phyloP scores from a whole-genome alignment of 148 eudicot species.

The Silene latifolia region DNA sequence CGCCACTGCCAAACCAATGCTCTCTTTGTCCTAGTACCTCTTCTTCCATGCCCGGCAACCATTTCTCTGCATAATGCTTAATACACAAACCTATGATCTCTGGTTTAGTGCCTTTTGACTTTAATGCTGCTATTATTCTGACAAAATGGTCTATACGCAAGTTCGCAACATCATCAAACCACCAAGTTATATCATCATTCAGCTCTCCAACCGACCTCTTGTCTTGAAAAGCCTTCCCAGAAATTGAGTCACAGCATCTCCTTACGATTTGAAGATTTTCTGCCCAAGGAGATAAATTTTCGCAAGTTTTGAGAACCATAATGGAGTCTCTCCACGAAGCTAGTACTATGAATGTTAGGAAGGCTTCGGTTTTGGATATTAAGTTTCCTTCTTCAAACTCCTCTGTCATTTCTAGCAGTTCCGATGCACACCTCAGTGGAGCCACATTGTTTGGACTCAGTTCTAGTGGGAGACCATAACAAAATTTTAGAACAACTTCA shows the following conservation, averaged over 20 bases:
- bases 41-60: constrained; percentile 47
- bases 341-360: constrained; percentile 57
- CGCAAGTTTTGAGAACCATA: constrained; percentile 57
- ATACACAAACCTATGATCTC: constrained; percentile 51
- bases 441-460: constrained; percentile 52
- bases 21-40: constrained; percentile 29
- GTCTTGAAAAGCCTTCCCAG: constrained; percentile 50
- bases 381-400: constrained; percentile 70
- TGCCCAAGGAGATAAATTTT: constrained; percentile 67
- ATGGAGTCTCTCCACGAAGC: constrained; percentile 69
- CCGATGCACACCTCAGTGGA: constrained; percentile 62
- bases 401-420: constrained; percentile 71
- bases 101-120: constrained; percentile 43
- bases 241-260: constrained; percentile 66
- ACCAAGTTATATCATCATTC: constrained; percentile 36
- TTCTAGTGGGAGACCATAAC: constrained; percentile 54
- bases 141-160: constrained; percentile 59
- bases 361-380: constrained; percentile 61
- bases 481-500: constrained; percentile 45
- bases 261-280: constrained; percentile 67
- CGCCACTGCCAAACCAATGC: constrained; percentile 28
- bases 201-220: constrained; percentile 24
- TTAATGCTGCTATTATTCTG: constrained; percentile 51
- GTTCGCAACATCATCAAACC: constrained; percentile 53
- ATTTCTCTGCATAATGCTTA: constrained; percentile 48